phyloP scores from a whole-genome alignment of 1,284 basidiomycete species.

The Singerocomus inundabilis region DNA sequence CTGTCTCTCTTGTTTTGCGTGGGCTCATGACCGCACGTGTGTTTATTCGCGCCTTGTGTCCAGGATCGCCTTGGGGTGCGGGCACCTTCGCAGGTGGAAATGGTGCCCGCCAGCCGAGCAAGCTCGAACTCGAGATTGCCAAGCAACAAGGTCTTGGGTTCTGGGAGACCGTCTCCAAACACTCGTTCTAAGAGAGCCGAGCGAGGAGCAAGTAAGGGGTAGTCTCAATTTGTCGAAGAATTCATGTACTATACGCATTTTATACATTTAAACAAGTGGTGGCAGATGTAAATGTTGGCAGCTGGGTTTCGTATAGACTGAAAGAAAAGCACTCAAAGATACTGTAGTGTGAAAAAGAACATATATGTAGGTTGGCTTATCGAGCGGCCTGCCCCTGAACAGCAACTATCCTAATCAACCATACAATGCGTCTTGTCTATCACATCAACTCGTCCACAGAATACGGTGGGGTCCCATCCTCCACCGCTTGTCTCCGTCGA shows the following conservation, averaged over 20 bases:
- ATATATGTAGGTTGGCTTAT: too few relatives aligned
- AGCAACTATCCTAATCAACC: too few relatives aligned
- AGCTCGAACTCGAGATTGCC: constrained; percentile 48
- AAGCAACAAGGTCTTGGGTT: constrained; percentile 43
- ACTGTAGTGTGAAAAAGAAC: too few relatives aligned
- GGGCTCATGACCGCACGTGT: neutral
- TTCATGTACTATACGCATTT: neutral
- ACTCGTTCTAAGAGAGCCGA: constrained; percentile 14
- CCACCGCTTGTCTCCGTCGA: neutral
- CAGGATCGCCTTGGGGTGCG: constrained; percentile 43
- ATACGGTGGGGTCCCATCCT: constrained; percentile 11
- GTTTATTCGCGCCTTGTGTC: neutral
- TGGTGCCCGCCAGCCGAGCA: constrained; percentile 46
- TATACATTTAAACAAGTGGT: too few relatives aligned
- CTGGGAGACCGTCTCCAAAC: constrained; percentile 22
- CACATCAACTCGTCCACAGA: constrained; percentile 16
- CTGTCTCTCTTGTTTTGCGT: neutral
- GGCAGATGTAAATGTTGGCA: too few relatives aligned
- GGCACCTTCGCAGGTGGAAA: constrained; percentile 46
- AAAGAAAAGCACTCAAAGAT: too few relatives aligned
- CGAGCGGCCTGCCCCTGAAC: too few relatives aligned
- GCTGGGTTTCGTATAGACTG: too few relatives aligned
- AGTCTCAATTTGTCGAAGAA: too few relatives aligned
- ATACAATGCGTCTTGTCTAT: too few relatives aligned
- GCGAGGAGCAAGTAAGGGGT: too few relatives aligned